These are phyloP conservation scores for Thinopyrum elongatum DNA, from an alignment of 176 grass and related monocot genomes.

Conservation along the genomic window DNA sequence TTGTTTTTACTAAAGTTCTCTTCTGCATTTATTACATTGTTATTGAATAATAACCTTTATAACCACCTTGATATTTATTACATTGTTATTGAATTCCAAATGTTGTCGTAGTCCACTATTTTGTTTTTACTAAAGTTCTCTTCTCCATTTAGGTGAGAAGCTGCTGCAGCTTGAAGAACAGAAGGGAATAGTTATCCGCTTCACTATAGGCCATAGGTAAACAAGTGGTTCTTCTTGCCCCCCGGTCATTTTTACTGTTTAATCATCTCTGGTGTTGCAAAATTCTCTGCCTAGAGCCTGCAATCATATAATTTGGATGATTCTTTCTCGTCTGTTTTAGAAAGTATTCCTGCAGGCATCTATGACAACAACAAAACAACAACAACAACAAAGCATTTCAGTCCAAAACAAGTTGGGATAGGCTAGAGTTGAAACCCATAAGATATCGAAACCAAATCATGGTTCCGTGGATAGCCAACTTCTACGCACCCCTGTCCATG, in stretches of 20 bases:
- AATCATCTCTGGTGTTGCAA: neutral
- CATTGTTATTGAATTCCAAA: neutral
- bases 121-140: conserved; percentile 22
- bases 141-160: conserved; percentile 64
- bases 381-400: no score
- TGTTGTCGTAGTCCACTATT: neutral
- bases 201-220: conserved; percentile 99
- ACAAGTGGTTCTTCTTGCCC: conserved; percentile 27
- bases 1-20: conserved; percentile 21
- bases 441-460: no score
- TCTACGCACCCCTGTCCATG: no score
- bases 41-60: neutral
- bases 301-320: conserved; percentile 2
- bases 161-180: conserved; percentile 73
- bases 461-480: no score
- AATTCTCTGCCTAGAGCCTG: conserved; percentile 2
- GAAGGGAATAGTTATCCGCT: conserved; percentile 91
- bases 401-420: no score
- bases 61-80: neutral
- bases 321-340: neutral
- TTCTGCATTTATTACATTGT: conserved; percentile 14
- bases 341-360: neutral
- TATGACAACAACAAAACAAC: no score
- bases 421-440: no score
- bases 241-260: conserved; percentile 6